Evolutionary conservation across 192 early-diverging fungal genomes (phyloP), one percentile per base, ranked within the genome.

Genomic region (Nowakowskiella sp.): DNA sequence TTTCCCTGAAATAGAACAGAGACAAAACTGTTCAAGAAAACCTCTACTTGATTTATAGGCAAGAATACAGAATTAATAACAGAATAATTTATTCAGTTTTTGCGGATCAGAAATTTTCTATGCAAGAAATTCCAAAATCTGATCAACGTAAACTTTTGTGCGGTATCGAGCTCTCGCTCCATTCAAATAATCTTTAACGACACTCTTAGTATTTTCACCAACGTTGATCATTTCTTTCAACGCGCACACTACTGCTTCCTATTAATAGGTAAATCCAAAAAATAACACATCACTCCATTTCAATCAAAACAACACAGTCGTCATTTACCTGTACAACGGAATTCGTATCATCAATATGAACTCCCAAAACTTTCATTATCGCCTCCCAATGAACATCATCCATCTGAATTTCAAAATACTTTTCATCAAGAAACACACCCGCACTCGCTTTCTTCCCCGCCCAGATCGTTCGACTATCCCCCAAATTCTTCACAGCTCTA

Each of bases 341-440:
- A 48, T 72, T 81, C 3, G 62, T 29, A 53, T 81, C 79, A 64
- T 81, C 79, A 47, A 80, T 63, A 49, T 81, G 79, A n/a, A 81
- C 60, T 16, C 55, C 28, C 28, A 77, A 24, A n/a, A 68, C 68
- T 55, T 81, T 72, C 13, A 78, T 31, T 4, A 81, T 72, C 31
- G 62, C 62, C 13, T 57, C 39, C 65, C 69, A 74, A 54, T 81
- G 79, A 5, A 70, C 68, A 29, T 55, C 46, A 39, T 80, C 76
- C 46, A 81, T 42, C 28, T 60, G 30, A 22, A 66, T 50, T 53
- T 77, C 79, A 2, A 74, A 45, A 28, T 58, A 33, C 36, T 6
- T 2, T n/a, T 43, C 54, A 29, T 49, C 27, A n/a, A 47, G 50
- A n/a, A 31, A 34, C 1, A 21, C 51, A 64, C 46, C 42, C 27